These are phyloP conservation scores for Auricularia heimuer DNA, from an alignment of 768 basidiomycete species.

Conservation along the genomic window DNA sequence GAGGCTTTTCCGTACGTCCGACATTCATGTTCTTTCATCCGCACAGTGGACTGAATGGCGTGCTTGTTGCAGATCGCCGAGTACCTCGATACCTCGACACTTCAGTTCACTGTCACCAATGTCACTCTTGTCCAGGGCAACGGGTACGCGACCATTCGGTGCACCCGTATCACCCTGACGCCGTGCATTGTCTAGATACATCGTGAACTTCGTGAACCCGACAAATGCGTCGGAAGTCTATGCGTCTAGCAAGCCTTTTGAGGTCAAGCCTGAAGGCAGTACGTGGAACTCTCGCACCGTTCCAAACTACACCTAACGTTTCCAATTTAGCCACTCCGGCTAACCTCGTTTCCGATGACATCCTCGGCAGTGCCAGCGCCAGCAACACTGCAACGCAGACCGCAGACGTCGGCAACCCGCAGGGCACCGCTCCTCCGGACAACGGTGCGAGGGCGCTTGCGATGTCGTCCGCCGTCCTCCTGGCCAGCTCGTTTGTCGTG, in stretches of 20 bases:
- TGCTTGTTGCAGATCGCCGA: constrained; percentile 19
- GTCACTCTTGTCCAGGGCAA: constrained; percentile 20
- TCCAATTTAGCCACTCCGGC: not conserved
- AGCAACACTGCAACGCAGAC: not conserved
- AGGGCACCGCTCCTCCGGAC: not conserved
- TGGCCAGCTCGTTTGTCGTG: not conserved
- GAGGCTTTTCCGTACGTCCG: constrained; percentile 20
- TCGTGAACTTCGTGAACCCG: constrained; percentile 27
- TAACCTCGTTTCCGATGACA: not conserved
- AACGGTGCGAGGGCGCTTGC: not conserved
- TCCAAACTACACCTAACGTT: not conserved
- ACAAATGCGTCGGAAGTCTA: constrained; percentile 39
- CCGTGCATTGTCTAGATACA: constrained; percentile 13
- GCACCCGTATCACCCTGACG: too few species aligned
- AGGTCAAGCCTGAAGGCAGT: constrained; percentile 48
- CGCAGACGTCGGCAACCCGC: not conserved
- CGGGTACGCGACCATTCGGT: constrained; percentile 2
- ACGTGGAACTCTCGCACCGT: constrained; percentile 16
- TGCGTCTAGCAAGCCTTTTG: constrained; percentile 45
- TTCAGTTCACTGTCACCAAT: constrained; percentile 19
- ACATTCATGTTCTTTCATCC: not conserved
- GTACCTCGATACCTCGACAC: constrained; percentile 20
- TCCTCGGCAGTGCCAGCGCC: not conserved
- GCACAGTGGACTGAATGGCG: not conserved
- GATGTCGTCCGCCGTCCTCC: not conserved